Base-by-base conservation (phyloP, 2,329 filamentous ascomycete species). In the Niveomyces coronatus region DNA sequence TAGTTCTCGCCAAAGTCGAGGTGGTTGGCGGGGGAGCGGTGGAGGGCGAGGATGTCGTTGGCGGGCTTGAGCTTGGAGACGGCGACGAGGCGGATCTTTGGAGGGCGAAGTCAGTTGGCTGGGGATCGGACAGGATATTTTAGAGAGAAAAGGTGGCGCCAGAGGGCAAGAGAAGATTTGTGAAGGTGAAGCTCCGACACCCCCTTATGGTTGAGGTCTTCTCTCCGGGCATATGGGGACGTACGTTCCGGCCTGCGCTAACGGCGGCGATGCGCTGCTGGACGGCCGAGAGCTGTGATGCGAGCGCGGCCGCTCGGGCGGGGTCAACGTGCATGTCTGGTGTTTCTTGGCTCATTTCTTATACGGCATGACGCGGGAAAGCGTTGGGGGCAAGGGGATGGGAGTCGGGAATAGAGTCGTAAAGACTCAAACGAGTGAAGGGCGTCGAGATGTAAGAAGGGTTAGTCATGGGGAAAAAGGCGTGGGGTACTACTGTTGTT, bases 1-100 rank as follows among this genome's bases (percentile, higher is more conserved):
- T 98, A 98, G 67, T 98, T 98, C 64, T 98, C 91, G 51, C 91
- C 91, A 58, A 96, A 96, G 63, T 98, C 85, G 14, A 68, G 49
- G 39, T 88, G 84, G 1, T 64, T 59, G 20, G 64, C 58, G 1
- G 71, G 67, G 0, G 68, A 60, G 50, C 74, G 68, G 63, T 93
- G 82, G 1, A 98, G 74, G 20, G 87, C 82, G 39, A 94, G 70
- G 51, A 98, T 83, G 58, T 98, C 91, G 52, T 84, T 84, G 42
- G 80, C 85, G 11, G 91, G 89, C 64, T 98, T 96, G 48, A 95
- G 71, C 62, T 98, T 98, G 28, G 88, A 95, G 35, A 98, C 91
- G 19, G 91, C 89, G 29, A 98, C 87, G 27, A 98, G 73, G 32
- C 91, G 81, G 45, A 89, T 74, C 79, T 85, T 48, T 11, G 22